These are phyloP conservation scores for Puccinia triticina DNA, from an alignment of 1,284 basidiomycete species.

Conservation along the genomic window DNA sequence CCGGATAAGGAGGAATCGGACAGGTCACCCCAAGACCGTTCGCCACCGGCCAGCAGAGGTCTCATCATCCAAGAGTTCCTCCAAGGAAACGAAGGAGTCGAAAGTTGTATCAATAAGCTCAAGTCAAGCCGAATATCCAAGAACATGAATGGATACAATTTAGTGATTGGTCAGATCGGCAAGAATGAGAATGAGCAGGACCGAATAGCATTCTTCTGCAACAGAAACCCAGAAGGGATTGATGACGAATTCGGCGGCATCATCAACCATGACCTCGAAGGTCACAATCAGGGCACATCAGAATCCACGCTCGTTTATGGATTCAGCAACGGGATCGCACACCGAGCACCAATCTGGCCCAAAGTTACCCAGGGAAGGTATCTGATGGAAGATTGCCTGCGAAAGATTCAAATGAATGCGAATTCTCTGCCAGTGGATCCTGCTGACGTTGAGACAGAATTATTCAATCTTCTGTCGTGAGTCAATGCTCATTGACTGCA, in stretches of 20 bases:
- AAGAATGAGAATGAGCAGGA: background rate
- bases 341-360: conserved; percentile 8
- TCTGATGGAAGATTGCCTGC: conserved; percentile 13
- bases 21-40: background rate
- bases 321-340: conserved; percentile 33
- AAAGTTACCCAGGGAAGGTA: conserved; percentile 6
- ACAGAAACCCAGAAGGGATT: conserved; percentile 3
- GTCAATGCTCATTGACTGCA: background rate
- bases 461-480: conserved; percentile 25
- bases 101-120: conserved; percentile 3
- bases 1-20: background rate
- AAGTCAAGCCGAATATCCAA: background rate
- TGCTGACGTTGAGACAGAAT: background rate
- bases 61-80: conserved; percentile 30
- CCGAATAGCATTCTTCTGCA: background rate
- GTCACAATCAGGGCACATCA: background rate
- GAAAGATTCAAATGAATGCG: background rate
- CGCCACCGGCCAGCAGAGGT: conserved; percentile 13
- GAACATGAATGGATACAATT: conserved; percentile 39
- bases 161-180: conserved; percentile 33
- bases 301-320: conserved; percentile 8
- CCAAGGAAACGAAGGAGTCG: background rate
- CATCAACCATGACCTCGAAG: background rate
- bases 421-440: background rate
- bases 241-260: background rate